Percentiles rank a stretch among this genome's conserved stretches.
phyloP scores from a whole-genome alignment of 1,139 yeast genomes.

The Blastobotrys niveus region DNA sequence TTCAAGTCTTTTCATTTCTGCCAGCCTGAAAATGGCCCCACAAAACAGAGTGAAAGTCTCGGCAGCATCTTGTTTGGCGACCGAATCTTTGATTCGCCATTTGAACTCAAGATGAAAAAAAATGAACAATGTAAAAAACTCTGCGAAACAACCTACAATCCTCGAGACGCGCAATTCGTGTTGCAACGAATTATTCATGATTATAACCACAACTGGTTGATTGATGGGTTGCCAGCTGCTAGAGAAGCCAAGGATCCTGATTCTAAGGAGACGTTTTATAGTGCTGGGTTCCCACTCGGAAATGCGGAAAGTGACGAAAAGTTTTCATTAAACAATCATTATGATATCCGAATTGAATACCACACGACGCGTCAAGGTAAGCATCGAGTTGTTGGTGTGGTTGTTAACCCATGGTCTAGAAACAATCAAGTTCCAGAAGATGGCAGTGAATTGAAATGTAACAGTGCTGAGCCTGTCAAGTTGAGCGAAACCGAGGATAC shows the following conservation, averaged over 20 bases:
- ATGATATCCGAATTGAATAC: conserved; percentile 70
- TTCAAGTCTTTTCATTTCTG: conserved; percentile 81
- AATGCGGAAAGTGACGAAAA: conserved; percentile 36
- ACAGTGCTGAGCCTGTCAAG: conserved; percentile 37
- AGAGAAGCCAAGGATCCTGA: conserved; percentile 55
- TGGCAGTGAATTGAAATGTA: conserved; percentile 35
- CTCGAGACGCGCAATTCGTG: conserved; percentile 65
- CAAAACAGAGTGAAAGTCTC: conserved; percentile 78
- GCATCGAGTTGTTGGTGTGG: conserved; percentile 86
- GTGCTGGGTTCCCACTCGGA: conserved; percentile 81
- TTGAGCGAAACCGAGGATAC: conserved; percentile 26
- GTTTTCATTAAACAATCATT: conserved; percentile 63
- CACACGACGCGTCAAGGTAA: conserved; percentile 66
- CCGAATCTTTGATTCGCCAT: conserved; percentile 89
- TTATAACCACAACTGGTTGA: conserved; percentile 83
- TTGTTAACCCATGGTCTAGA: conserved; percentile 64
- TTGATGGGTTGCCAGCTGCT: conserved; percentile 95
- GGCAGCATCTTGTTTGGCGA: conserved; percentile 96
- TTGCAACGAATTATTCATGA: conserved; percentile 74
- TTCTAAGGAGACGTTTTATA: conserved; percentile 44
- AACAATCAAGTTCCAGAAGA: conserved; percentile 43
- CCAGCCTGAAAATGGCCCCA: conserved; percentile 55
- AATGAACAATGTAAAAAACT: conserved; percentile 58
- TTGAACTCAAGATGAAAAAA: conserved; percentile 70
- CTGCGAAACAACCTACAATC: conserved; percentile 56